phyloP scores from a whole-genome alignment of 768 basidiomycete genomes.

The Mycena polygramma region DNA sequence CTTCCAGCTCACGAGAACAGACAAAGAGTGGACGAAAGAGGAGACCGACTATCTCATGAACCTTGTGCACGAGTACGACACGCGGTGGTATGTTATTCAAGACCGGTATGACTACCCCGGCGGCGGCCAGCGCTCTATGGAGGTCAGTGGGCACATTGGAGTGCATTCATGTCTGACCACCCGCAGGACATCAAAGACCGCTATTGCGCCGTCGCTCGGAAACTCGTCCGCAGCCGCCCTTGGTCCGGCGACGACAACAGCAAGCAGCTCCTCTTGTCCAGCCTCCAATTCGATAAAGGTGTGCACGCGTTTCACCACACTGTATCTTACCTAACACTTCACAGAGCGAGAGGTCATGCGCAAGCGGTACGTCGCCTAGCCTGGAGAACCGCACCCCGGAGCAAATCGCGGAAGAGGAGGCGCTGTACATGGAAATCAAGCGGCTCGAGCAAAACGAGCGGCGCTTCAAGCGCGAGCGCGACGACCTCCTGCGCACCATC shows the following conservation, averaged over 20 bases:
- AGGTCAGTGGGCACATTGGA: conserved; percentile 43
- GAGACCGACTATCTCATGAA: conserved; percentile 95
- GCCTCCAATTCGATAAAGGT: conserved; percentile 93
- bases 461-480: conserved; percentile 88
- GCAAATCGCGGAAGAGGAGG: conserved; percentile 96
- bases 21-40: conserved; percentile 90
- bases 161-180: too few relatives aligned
- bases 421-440: conserved; percentile 92
- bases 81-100: conserved; percentile 89
- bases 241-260: conserved; percentile 86
- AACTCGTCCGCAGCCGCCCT: conserved; percentile 85
- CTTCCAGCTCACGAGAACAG: conserved; percentile 50
- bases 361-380: conserved; percentile 86
- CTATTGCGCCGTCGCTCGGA: conserved; percentile 92
- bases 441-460: conserved; percentile 95
- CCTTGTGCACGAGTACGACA: conserved; percentile 84
- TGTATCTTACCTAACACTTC: conserved; percentile 16
- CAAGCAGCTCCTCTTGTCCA: conserved; percentile 76
- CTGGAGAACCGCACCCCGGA: conserved; percentile 91
- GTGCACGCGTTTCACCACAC: conserved; percentile 24
- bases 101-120: conserved; percentile 88
- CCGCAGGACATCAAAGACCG: conserved; percentile 91
- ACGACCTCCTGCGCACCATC: conserved; percentile 86
- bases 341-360: conserved; percentile 89
- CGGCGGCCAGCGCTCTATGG: conserved; percentile 70